Base-by-base conservation (phyloP, 1,139 yeast genomes). In the Torulaspora globosa region DNA sequence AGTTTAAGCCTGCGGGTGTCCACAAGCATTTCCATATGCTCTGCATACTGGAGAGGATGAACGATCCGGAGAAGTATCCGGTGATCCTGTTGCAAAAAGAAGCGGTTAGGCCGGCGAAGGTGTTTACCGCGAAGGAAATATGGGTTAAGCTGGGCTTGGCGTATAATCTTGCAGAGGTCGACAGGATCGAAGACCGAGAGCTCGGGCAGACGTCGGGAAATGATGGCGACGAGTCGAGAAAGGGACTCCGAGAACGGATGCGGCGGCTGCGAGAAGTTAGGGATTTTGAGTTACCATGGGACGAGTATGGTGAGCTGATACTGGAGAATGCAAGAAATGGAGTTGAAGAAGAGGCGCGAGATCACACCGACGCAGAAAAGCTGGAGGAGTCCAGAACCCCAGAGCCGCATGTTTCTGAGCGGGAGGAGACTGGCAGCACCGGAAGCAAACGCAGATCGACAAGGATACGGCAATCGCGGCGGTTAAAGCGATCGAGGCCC, bases 11-110 rank as follows among this genome's bases (percentile, higher is more conserved):
- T 1, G 78, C 68, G 3, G 77, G 76, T 24, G 52, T 60, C 35
- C 59, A 77, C 55, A 82, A 78, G 56, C 80, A 80, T 50, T 75
- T 78, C 58, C 76, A 83, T 53, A 73, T 86, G 78, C 54, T 65
- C 66, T 70, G 48, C 18, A 80, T 86, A 12, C 67, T 79, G 16
- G 75, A 75, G 43, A 69, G 74, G 42, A 67, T 85, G 58, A 80
- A 81, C 44, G 53, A 59, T 40, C 66, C 65, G 2, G 65, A 62
- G 10, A 52, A 52, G 41, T 57, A 56, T 41, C 65, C 66, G 3
- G 58, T 62, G 16, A 55, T 57, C 2, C 46, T 59, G 30, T 41
- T 60, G 39, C 65, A 54, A 55, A 59, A 55, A 50, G 63, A 57
- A 52, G 47, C 36, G 56, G 53, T 53, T 60, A 57, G 51, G 51